Evolutionary conservation across 768 basidiomycete genomes (phyloP), one percentile per base, ranked within the genome.

Genomic region (Kwoniella europaea): DNA sequence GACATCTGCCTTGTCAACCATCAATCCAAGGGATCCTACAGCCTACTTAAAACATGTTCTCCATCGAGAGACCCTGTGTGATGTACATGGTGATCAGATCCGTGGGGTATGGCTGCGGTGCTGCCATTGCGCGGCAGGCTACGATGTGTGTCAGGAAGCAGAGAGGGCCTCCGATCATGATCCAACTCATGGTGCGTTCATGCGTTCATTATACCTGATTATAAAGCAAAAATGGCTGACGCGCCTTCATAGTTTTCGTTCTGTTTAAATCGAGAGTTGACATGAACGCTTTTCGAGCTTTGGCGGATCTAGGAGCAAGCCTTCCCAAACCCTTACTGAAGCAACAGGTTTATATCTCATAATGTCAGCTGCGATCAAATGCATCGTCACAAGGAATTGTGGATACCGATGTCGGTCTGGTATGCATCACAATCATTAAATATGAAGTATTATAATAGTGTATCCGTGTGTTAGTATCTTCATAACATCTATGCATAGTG

Each of bases 41-140:
- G 76, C 79, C 4, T 83, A 83, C 63, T 71, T 83, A 7, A 67
- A 71, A 35, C 75, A 79, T 65, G 71, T 83, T 3, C 62, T 79
- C n/a, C 82, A 83, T 65, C 50, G 67, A 13, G 80, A 82, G 85
- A 91, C 93, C 6, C 83, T 93, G 6, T 98, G 95, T 75, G 95
- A 98, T 84, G 88, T 90, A 56, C 95, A 95, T 82, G 88, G 93
- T 86, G 87, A 86, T 27, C 87, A 86, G 61, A 95, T 97, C 65
- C 84, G 86, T n/a, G 95, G 95, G 16, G 88, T 89, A 74, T 98
- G 95, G 95, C 91, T 90, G 84, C 88, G 91, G 74, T 98, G 95
- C 78, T 93, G 89, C 4, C 92, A 93, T 79, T 97, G 94, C 78
- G 87, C 87, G 0, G 76, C 71, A 4, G 82, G 82, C 6, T 90